These are phyloP conservation scores for Citropsis articulata DNA, from an alignment of 345 rosid species.

Conservation along the genomic window DNA sequence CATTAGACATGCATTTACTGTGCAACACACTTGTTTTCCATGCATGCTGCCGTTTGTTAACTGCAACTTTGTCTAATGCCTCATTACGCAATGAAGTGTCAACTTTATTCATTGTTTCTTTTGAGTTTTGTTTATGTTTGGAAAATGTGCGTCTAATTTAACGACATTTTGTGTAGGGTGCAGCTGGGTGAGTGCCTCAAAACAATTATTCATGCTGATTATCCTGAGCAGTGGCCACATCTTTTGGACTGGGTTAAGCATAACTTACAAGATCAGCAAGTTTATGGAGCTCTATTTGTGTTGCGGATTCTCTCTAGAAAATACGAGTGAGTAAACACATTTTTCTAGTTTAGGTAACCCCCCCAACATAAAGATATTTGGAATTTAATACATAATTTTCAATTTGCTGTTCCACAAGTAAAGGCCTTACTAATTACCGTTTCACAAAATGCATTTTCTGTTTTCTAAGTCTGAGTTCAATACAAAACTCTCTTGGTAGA, in stretches of 20 bases:
- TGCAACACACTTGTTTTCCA: too few relatives aligned
- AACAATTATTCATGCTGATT: slow-evolving; percentile 90
- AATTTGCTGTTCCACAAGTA: neutral
- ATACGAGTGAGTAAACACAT: slow-evolving; percentile 70
- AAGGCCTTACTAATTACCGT: neutral
- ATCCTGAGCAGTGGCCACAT: slow-evolving; percentile 98
- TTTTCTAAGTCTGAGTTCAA: neutral
- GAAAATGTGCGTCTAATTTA: neutral
- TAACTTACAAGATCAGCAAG: slow-evolving; percentile 88
- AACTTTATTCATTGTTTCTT: neutral
- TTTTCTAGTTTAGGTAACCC: neutral
- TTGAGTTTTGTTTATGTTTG: neutral
- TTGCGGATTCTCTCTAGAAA: slow-evolving; percentile 91
- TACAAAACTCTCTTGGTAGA: neutral
- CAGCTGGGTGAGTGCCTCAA: slow-evolving; percentile 98
- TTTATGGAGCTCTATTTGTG: slow-evolving; percentile 86
- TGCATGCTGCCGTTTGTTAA: neutral
- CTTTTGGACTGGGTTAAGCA: slow-evolving; percentile 94
- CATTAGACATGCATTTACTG: too few relatives aligned
- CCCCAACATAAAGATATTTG: neutral
- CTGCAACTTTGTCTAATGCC: neutral
- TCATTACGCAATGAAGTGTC: neutral
- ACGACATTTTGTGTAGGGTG: slow-evolving; percentile 46
- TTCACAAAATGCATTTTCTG: neutral
- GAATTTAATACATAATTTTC: neutral